phyloP scores from a whole-genome alignment of 495 filamentous ascomycete species.

The Neurospora sp. region DNA sequence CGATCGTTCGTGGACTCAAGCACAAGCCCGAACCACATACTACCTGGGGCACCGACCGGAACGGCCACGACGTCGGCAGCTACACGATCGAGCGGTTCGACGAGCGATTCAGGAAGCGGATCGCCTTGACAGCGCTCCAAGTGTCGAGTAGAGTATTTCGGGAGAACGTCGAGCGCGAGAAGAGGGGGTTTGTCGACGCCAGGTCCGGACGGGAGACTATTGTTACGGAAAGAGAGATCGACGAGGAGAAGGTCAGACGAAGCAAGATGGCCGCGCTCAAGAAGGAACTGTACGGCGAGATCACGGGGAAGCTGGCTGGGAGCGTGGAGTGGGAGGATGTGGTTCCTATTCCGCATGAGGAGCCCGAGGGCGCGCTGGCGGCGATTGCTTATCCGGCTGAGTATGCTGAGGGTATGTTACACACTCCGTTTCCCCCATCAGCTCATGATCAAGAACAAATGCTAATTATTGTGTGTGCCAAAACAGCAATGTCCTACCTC shows the following conservation, averaged over 20 bases:
- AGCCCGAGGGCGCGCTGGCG: conserved; percentile 71
- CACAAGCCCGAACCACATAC: conserved; percentile 12
- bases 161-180: conserved; percentile 15
- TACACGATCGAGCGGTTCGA: conserved; percentile 32
- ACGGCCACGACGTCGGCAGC: conserved; percentile 28
- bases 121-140: conserved; percentile 18
- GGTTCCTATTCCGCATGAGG: conserved; percentile 70
- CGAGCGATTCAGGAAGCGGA: conserved; percentile 18
- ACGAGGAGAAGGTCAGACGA: conserved; percentile 34
- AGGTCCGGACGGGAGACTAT: conserved; percentile 13
- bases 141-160: conserved; percentile 21
- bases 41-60: conserved; percentile 33
- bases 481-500: conserved; percentile 62
- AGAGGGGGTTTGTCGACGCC: conserved; percentile 3
- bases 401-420: conserved; percentile 68
- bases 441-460: background rate
- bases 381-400: conserved; percentile 78
- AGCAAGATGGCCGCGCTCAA: conserved; percentile 33
- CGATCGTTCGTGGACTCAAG: conserved; percentile 28
- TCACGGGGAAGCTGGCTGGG: conserved; percentile 43
- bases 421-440: background rate
- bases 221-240: conserved; percentile 28
- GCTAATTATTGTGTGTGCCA: too few relatives aligned
- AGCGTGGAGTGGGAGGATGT: conserved; percentile 79
- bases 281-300: conserved; percentile 34